Conservation (phyloP, 805 yeast species). For the Pichia insulana region DNA sequence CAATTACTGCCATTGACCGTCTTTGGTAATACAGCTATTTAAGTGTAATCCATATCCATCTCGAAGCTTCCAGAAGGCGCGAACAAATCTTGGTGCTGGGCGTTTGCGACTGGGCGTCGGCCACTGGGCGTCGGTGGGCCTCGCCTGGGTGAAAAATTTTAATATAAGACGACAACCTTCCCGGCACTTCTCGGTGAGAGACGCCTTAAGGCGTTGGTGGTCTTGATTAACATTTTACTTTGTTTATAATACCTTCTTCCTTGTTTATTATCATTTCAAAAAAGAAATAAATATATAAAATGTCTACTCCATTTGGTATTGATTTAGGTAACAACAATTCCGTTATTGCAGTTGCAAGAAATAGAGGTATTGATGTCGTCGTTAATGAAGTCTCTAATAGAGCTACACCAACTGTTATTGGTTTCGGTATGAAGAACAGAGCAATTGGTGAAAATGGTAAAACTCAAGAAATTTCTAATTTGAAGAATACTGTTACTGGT, state of each 20-base stretch:
- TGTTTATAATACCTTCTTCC: too few species aligned
- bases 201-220: too few species aligned
- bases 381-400: slow-evolving; percentile 99
- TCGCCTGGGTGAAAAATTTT: background rate
- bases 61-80: background rate
- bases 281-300: slow-evolving; percentile 18
- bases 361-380: slow-evolving; percentile 96
- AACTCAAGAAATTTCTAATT: slow-evolving; percentile 92
- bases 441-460: slow-evolving; percentile 92
- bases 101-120: too few species aligned
- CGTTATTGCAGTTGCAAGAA: slow-evolving; percentile 93
- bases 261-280: background rate
- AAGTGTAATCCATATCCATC: too few species aligned
- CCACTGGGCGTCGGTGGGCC: too few species aligned
- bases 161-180: background rate
- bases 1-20: too few species aligned
- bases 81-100: too few species aligned
- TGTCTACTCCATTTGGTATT: slow-evolving; percentile 95
- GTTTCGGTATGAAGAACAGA: slow-evolving; percentile 85
- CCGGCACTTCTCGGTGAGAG: too few species aligned
- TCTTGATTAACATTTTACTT: too few species aligned
- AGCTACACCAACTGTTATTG: slow-evolving; percentile 82
- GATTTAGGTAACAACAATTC: slow-evolving; percentile 95
- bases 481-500: slow-evolving; percentile 93
- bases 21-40: too few species aligned